Conservation (phyloP, 2,329 filamentous ascomycete species). For the Trichoderma guizhouense region DNA sequence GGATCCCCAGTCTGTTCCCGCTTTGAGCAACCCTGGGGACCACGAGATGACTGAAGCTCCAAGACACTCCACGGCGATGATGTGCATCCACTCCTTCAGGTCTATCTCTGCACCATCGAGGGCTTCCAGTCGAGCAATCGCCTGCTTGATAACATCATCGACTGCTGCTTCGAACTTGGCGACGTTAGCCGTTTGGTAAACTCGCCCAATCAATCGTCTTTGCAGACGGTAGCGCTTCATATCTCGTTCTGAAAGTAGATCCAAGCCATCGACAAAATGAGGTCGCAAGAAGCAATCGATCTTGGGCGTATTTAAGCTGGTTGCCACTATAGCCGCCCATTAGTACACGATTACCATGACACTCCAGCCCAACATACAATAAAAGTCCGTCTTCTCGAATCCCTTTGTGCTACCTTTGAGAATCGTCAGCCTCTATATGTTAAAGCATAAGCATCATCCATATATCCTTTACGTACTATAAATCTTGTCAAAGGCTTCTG, state of each 20-base stretch:
- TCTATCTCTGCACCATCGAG: constrained; percentile 42
- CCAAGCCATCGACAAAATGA: constrained; percentile 43
- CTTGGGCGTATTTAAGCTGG: constrained; percentile 41
- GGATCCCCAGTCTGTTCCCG: constrained; percentile 44
- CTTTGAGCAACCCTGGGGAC: constrained; percentile 47
- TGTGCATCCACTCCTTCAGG: constrained; percentile 56
- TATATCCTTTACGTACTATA: constrained; percentile 38
- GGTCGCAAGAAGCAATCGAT: constrained; percentile 38
- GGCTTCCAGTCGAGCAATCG: constrained; percentile 34
- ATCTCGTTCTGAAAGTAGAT: constrained; percentile 49
- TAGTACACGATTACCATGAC: not conserved
- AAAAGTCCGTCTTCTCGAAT: constrained; percentile 52
- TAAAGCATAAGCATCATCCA: not conserved
- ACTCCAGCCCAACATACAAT: constrained; percentile 37
- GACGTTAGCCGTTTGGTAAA: constrained; percentile 44
- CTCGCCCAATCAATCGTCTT: constrained; percentile 46
- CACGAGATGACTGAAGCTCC: constrained; percentile 49
- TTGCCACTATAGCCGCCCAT: constrained; percentile 38
- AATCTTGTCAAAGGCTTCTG: constrained; percentile 45
- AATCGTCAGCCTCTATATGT: no score
- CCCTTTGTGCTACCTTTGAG: constrained; percentile 43
- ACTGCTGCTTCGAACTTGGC: constrained; percentile 40
- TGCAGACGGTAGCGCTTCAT: constrained; percentile 47
- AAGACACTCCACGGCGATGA: constrained; percentile 51
- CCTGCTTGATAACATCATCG: constrained; percentile 38